Percentiles rank a stretch among this genome's conserved stretches.
Conservation (phyloP, 495 filamentous ascomycete genomes). For the Hypomontagnella monticulosa region DNA sequence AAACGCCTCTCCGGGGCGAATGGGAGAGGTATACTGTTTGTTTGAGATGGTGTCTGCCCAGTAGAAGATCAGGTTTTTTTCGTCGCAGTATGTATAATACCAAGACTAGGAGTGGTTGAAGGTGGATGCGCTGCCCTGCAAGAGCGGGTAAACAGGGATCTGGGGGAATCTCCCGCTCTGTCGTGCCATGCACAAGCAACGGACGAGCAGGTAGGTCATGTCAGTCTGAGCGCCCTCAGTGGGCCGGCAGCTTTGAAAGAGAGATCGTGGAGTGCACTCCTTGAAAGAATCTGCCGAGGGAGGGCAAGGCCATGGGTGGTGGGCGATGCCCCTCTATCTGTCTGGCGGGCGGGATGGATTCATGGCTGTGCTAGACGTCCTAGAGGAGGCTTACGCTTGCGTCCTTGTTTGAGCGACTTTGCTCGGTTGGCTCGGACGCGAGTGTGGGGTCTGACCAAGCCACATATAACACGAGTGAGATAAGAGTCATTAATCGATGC, state of each 20-base stretch:
- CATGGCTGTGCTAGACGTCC: slow-evolving; percentile 33
- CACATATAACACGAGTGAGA: slow-evolving; percentile 44
- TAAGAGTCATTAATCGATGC: slow-evolving; percentile 31
- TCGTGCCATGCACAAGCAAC: slow-evolving; percentile 47
- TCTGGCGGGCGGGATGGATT: slow-evolving; percentile 13
- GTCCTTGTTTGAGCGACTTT: slow-evolving; percentile 10
- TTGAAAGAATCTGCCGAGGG: slow-evolving; percentile 45
- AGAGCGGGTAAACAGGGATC: slow-evolving; percentile 50
- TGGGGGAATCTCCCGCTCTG: slow-evolving; percentile 49
- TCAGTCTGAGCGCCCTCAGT: slow-evolving; percentile 36
- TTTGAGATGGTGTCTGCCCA: slow-evolving; percentile 13
- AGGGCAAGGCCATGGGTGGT: slow-evolving; percentile 36
- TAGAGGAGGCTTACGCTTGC: slow-evolving; percentile 35
- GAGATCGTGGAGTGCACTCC: slow-evolving; percentile 52
- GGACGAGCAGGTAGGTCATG: slow-evolving; percentile 42
- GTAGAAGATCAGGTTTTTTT: slow-evolving; percentile 2
- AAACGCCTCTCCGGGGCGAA: slow-evolving; percentile 2
- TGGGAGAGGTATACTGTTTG: neutral
- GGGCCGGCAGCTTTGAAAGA: slow-evolving; percentile 35
- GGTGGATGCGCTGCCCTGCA: slow-evolving; percentile 43
- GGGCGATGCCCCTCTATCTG: slow-evolving; percentile 29
- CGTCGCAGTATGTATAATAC: slow-evolving; percentile 11
- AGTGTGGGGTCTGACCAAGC: slow-evolving; percentile 42
- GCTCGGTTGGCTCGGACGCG: slow-evolving; percentile 39
- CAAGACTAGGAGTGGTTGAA: slow-evolving; percentile 15